Percentiles rank a stretch among this genome's conserved stretches.
Conservation (phyloP, 352 stramenopile genomes). For the Phytopythium mirpurense region DNA sequence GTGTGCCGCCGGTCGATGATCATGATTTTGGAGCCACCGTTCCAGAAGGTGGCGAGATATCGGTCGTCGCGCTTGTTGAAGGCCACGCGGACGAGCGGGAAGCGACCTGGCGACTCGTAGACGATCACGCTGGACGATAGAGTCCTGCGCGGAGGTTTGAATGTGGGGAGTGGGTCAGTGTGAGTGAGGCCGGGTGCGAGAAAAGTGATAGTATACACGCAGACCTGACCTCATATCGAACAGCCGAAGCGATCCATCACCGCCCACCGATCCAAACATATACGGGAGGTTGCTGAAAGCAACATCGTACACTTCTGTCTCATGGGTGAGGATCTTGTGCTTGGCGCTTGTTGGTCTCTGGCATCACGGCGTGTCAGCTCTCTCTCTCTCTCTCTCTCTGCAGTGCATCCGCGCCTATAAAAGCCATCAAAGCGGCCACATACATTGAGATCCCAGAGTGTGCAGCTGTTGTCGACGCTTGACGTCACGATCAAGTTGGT, state of each 20-base stretch:
- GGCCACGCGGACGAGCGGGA: conserved; percentile 91
- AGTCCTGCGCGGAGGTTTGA: conserved; percentile 17
- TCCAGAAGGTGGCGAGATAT: conserved; percentile 94
- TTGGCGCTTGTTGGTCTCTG: conserved; percentile 57
- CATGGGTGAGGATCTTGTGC: conserved; percentile 98
- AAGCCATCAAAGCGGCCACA: conserved; percentile 15
- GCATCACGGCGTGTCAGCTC: no score
- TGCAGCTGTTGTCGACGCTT: conserved; percentile 98
- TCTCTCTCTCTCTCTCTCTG: no score
- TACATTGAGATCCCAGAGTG: conserved; percentile 98
- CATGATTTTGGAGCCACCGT: conserved; percentile 89
- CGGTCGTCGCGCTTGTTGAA: conserved; percentile 98
- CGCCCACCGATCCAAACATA: conserved; percentile 96
- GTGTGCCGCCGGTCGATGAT: conserved; percentile 96
- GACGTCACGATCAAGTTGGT: conserved; percentile 94
- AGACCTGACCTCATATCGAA: conserved; percentile 93
- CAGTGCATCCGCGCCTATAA: background rate
- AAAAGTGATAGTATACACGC: background rate
- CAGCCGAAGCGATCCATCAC: conserved; percentile 94
- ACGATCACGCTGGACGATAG: conserved; percentile 95
- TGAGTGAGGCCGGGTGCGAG: no score
- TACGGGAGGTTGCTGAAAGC: conserved; percentile 90
- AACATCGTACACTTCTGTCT: conserved; percentile 98
- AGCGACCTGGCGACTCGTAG: conserved; percentile 89
- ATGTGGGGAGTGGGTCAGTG: background rate